A percentile compares a stretch with the other conserved stretches of the same genome.
phyloP scores from a whole-genome alignment of 139 green algal genomes.

The Tetradesmus lagerheimii region DNA sequence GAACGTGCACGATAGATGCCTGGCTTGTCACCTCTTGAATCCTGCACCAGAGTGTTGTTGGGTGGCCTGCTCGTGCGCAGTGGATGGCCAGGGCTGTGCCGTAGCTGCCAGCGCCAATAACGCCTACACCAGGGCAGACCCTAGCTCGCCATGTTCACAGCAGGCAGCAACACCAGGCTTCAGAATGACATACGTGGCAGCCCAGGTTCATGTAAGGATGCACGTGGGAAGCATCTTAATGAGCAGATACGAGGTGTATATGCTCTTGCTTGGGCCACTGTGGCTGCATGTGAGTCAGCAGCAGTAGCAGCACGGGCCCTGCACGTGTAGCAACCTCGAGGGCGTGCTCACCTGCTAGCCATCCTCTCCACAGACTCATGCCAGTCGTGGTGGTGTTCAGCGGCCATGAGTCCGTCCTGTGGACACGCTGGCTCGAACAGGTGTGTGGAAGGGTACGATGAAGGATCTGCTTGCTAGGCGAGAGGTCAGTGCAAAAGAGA shows the following conservation, averaged over 20 bases:
- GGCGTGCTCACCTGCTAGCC: not conserved
- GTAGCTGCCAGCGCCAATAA: constrained; percentile 28
- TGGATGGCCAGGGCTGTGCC: constrained; percentile 25
- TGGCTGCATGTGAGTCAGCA: not conserved
- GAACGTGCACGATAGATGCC: not conserved
- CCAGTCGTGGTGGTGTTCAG: not conserved
- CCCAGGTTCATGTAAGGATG: too few species aligned
- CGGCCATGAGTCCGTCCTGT: not conserved
- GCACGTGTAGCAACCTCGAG: not conserved
- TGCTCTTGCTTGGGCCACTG: not conserved
- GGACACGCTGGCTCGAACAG: not conserved
- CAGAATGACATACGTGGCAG: too few species aligned
- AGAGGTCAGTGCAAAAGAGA: not conserved
- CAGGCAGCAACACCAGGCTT: too few species aligned
- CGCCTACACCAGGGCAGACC: not conserved
- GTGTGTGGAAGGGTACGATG: not conserved
- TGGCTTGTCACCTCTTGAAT: not conserved
- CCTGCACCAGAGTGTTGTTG: constrained; percentile 32
- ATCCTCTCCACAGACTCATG: constrained; percentile 1
- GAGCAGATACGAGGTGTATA: not conserved
- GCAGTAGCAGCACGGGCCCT: not conserved
- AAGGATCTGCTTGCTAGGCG: not conserved
- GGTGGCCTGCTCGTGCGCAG: constrained; percentile 29
- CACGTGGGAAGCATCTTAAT: too few species aligned
- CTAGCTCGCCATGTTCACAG: not conserved